A percentile compares a stretch with the other conserved stretches of the same genome.
Evolutionary conservation across 2,329 filamentous ascomycete genomes (phyloP).

Genomic region (Botryosphaeria dothidea): DNA sequence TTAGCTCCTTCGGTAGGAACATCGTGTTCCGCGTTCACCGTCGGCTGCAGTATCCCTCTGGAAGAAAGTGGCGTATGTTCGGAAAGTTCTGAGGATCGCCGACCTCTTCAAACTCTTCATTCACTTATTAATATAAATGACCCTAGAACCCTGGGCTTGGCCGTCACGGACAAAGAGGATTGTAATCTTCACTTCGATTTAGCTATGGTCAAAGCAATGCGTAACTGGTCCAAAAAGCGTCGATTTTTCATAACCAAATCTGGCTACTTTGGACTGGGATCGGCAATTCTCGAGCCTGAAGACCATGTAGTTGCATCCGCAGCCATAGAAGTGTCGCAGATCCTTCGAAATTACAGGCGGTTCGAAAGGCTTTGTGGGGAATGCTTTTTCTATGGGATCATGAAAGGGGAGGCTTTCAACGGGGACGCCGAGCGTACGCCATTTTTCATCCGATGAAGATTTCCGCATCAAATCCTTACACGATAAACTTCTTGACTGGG

Average conservation of each 20-base stretch:
- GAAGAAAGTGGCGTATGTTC: too few relatives aligned
- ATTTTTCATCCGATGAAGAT: not conserved
- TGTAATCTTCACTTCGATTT: too few relatives aligned
- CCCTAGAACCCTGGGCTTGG: too few relatives aligned
- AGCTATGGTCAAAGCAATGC: too few relatives aligned
- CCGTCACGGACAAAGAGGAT: too few relatives aligned
- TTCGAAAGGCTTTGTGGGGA: not conserved
- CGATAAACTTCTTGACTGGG: too few relatives aligned
- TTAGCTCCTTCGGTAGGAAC: too few relatives aligned
- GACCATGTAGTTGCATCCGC: not conserved
- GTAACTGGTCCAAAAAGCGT: not conserved
- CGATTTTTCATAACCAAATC: not conserved
- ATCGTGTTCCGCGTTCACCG: too few relatives aligned
- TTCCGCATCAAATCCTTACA: not conserved
- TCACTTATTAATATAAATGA: too few relatives aligned
- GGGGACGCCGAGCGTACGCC: not conserved
- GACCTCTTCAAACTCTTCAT: too few relatives aligned
- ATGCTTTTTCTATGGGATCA: not conserved
- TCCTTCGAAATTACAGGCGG: not conserved
- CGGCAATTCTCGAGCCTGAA: not conserved
- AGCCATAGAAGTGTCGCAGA: not conserved
- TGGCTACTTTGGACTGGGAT: not conserved
- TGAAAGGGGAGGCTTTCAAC: not conserved
- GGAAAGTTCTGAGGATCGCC: too few relatives aligned
- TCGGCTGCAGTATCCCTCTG: too few relatives aligned